Percentiles rank a stretch among this genome's conserved stretches.
phyloP scores from a whole-genome alignment of 805 yeast species.

The Nakazawaea peltata region DNA sequence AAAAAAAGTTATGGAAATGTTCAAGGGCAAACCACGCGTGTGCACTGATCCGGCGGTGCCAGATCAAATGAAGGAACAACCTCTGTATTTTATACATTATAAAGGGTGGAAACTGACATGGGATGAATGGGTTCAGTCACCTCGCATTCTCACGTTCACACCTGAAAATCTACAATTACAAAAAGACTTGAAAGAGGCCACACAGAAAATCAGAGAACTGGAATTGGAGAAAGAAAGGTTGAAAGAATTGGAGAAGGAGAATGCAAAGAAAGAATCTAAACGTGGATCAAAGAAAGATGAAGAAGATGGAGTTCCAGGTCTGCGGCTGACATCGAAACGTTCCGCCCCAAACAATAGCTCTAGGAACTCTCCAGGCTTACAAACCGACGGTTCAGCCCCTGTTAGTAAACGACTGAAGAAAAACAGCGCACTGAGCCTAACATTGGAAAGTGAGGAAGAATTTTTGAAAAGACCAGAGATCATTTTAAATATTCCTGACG shows the following conservation, averaged over 20 bases:
- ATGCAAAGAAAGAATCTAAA: not conserved
- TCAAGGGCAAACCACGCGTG: conserved; percentile 2
- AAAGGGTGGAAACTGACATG: conserved; percentile 93
- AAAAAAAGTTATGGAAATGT: conserved; percentile 14
- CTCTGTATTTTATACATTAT: conserved; percentile 70
- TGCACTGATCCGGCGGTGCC: conserved; percentile 17
- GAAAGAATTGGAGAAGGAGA: too few relatives aligned
- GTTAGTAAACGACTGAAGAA: conserved; percentile 2
- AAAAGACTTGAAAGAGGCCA: conserved; percentile 47
- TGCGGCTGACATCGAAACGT: too few relatives aligned
- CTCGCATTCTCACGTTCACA: conserved; percentile 59
- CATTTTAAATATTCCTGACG: conserved; percentile 49
- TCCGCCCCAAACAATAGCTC: too few relatives aligned
- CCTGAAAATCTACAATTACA: conserved; percentile 62
- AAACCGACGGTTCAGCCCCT: too few relatives aligned
- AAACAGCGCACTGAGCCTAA: conserved; percentile 4
- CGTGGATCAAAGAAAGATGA: not conserved
- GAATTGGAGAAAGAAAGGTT: too few relatives aligned
- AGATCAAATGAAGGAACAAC: conserved; percentile 18
- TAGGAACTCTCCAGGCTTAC: conserved; percentile 1
- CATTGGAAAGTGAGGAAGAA: conserved; percentile 20
- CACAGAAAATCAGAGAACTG: conserved; percentile 14
- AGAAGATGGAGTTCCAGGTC: too few relatives aligned
- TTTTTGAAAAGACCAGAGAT: conserved; percentile 37
- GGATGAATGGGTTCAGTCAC: conserved; percentile 90